Evolutionary conservation across 306 rosid species (phyloP).

Genomic region (Ammopiptanthus mongolicus): DNA sequence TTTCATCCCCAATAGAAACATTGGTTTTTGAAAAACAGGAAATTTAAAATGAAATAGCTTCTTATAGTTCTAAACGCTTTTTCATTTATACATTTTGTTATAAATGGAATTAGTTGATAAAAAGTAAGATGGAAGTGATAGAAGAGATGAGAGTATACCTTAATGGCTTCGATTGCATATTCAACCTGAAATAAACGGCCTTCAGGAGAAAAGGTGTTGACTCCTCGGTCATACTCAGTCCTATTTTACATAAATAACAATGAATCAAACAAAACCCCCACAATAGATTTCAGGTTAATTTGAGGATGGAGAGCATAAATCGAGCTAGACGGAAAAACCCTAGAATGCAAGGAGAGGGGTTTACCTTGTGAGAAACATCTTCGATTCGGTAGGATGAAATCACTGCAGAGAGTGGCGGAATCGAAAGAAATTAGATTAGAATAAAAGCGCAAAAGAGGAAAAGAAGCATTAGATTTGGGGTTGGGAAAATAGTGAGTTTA

Average conservation of each 20-base stretch:
- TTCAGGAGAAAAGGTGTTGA: constrained; percentile 95
- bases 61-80: background rate
- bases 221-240: constrained; percentile 99
- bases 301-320: background rate
- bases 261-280: background rate
- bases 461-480: background rate
- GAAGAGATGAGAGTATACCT: constrained; percentile 39
- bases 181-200: constrained; percentile 98
- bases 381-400: constrained; percentile 4
- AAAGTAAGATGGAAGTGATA: background rate
- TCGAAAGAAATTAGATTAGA: background rate
- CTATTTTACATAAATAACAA: constrained; percentile 30
- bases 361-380: constrained; percentile 93
- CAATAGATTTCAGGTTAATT: background rate
- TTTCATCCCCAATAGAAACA: background rate
- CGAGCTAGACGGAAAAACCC: background rate
- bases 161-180: constrained; percentile 96
- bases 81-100: background rate
- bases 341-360: background rate
- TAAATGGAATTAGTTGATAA: background rate
- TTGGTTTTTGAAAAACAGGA: background rate
- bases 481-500: background rate
- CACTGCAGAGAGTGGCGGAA: constrained; percentile 1
- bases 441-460: background rate
- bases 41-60: background rate